Evolutionary conservation across 129 eudicot species (phyloP), one percentile per base, ranked within the genome.

Genomic region (Centella asiatica): DNA sequence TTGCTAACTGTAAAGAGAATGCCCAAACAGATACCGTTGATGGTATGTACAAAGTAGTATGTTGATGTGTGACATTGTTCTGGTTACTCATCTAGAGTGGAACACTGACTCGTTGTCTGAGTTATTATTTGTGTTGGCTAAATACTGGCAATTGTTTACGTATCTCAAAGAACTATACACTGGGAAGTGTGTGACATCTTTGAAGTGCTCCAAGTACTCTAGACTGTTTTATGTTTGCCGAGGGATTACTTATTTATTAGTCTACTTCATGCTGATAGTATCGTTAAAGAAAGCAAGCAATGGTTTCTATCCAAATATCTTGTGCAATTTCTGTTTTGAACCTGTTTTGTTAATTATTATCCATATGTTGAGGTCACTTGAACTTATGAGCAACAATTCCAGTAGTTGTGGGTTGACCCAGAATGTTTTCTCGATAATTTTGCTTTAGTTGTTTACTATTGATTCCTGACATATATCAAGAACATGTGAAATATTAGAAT

Each of bases 11-110:
- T 42, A 87, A 67, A 67, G 84, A 78, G 52, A 60, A 60, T 52
- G 73, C 58, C 73, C 78, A 79, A 72, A 54, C 78, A 17, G 83
- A 65, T 39, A 50, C 52, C 47, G 79, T 48, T 70, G 82, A 76
- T 39, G 95, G 95, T 89, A 86, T 45, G 77, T 64, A n/a, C n/a
- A n/a, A n/a, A n/a, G n/a, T n/a, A 60, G 5, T 18, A 42, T 70
- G 14, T 54, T 15, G 13, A 27, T 50, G 54, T 58, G n/a, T 31
- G 18, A 8, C 44, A 29, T 66, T 18, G 5, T 36, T 62, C 2
- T n/a, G 37, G 32, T 60, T 71, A 55, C 66, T 48, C 47, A 11
- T 47, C 18, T 23, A 25, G 24, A 44, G 48, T 25, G 44, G 11
- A 33, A 14, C 47, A 29, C 53, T 20, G 44, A 64, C 19, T 15